Base-by-base conservation (phyloP, 179 eudicot genomes). In the Drosera spatulata region DNA sequence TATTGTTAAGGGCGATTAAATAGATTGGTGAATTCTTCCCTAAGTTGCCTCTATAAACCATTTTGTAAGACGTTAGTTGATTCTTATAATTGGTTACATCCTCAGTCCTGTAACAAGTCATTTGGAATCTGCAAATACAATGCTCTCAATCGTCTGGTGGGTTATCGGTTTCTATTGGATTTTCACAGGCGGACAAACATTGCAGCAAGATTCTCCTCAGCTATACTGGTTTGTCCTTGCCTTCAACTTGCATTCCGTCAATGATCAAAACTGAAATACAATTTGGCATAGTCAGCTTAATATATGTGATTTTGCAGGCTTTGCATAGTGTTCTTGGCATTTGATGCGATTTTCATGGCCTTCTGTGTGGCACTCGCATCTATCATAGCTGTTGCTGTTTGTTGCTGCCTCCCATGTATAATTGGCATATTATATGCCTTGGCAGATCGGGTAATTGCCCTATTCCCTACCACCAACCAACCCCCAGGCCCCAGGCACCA, bases 101-200 rank as follows among this genome's bases (percentile, higher is more conserved):
- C 47, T 55, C 78, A 85, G 94, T 73, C 50, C 72, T 10, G 63
- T 72, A 66, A 71, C 79, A 10, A 77, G 72, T 66, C 79, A 85
- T 72, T 51, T 85, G 59, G 94, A 85, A 75, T 80, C 88, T 65
- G 86, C 77, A 42, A 85, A 85, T 72, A 83, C 93, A 9, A 73
- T 83, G 82, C 83, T 85, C 71, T 85, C 88, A 13, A 80, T 85
- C 50, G 39, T 77, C 61, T 85, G 88, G 94, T 85, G 94, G 94
- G 71, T 83, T 45, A 58, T 83, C 64, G 94, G 94, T 61, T 85
- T 85, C 61, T 85, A 80, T 63, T 83, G 88, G 94, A 69, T 85
- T 60, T 79, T 77, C 58, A 71, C 66, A 7, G 86, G 80, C 56
- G 86, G 94, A 40, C 72, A 69, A 56, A 74, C 68, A 57, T 61